Evolutionary conservation across 768 basidiomycete genomes (phyloP).

Genomic region (Lentinula guzmanii): DNA sequence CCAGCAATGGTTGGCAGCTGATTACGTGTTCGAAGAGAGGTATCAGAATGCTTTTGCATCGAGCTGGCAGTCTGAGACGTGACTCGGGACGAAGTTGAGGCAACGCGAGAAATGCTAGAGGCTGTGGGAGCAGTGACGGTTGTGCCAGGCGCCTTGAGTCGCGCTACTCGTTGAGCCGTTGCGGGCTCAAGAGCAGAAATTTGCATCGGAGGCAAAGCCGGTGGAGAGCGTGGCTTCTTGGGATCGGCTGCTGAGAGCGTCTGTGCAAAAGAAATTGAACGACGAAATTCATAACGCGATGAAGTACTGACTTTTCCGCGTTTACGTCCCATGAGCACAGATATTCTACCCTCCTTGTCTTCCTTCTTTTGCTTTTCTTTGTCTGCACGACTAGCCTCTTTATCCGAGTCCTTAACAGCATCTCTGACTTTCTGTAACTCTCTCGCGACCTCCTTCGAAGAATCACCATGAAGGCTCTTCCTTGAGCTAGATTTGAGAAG

Average conservation of each 20-base stretch:
- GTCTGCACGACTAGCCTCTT: conserved; percentile 37
- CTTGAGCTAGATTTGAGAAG: conserved; percentile 83
- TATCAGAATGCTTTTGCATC: conserved; percentile 82
- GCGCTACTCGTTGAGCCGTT: conserved; percentile 83
- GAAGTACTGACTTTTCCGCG: conserved; percentile 72
- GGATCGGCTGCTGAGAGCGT: conserved; percentile 81
- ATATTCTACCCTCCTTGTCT: conserved; percentile 87
- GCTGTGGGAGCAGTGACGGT: conserved; percentile 23
- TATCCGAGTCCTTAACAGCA: conserved; percentile 41
- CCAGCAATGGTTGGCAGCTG: conserved; percentile 90
- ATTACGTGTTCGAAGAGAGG: conserved; percentile 66
- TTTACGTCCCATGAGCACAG: conserved; percentile 81
- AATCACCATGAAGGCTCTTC: conserved; percentile 67
- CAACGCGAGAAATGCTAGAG: conserved; percentile 10
- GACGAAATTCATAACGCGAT: conserved; percentile 11
- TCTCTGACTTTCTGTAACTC: conserved; percentile 36
- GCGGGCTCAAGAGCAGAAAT: conserved; percentile 76
- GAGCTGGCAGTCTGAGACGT: conserved; percentile 84
- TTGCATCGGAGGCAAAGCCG: conserved; percentile 85
- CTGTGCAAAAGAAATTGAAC: conserved; percentile 30
- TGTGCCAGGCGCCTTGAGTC: conserved; percentile 55
- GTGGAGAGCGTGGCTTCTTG: conserved; percentile 63
- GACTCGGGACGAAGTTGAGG: conserved; percentile 49
- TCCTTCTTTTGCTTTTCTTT: conserved; percentile 61
- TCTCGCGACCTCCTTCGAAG: conserved; percentile 46